A percentile compares a stretch with the other conserved stretches of the same genome.
Evolutionary conservation across 2,329 filamentous ascomycete species (phyloP).

Genomic region (Fusarium subglutinans): DNA sequence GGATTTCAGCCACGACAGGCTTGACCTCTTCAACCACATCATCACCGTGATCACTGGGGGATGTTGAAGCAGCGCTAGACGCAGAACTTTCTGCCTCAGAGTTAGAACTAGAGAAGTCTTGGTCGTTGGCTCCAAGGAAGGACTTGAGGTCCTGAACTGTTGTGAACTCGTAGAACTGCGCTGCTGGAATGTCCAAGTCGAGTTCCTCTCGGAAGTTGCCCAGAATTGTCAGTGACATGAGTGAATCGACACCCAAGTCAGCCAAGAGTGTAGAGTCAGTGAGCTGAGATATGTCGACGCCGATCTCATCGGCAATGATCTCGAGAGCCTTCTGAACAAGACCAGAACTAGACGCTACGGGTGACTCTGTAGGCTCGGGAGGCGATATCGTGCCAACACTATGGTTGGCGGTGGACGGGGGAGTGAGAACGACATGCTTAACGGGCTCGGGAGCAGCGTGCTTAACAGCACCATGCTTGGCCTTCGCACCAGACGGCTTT

Average conservation of each 20-base stretch:
- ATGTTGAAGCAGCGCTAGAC: background rate
- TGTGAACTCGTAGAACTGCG: background rate
- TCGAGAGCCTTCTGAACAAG: background rate
- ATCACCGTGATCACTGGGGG: background rate
- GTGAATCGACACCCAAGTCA: constrained; percentile 67
- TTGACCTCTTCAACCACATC: background rate
- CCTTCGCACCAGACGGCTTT: accelerated
- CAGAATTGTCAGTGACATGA: constrained; percentile 66
- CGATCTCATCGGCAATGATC: constrained; percentile 55
- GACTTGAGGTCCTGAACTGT: background rate
- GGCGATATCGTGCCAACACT: background rate
- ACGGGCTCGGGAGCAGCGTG: accelerated
- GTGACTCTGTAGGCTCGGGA: background rate
- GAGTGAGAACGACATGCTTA: background rate
- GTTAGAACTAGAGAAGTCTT: background rate
- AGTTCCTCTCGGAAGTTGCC: constrained; percentile 65
- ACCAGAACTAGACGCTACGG: accelerated
- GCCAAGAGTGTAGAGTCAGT: constrained; percentile 59
- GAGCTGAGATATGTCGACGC: constrained; percentile 72
- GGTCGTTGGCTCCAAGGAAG: background rate
- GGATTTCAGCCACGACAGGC: background rate
- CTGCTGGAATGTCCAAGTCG: constrained; percentile 48
- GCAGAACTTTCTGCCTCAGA: background rate
- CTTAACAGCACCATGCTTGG: background rate
- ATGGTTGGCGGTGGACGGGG: accelerated